Evolutionary conservation across 495 filamentous ascomycete genomes (phyloP), one percentile per base, ranked within the genome.

Genomic region (Trypethelium eluteriae): DNA sequence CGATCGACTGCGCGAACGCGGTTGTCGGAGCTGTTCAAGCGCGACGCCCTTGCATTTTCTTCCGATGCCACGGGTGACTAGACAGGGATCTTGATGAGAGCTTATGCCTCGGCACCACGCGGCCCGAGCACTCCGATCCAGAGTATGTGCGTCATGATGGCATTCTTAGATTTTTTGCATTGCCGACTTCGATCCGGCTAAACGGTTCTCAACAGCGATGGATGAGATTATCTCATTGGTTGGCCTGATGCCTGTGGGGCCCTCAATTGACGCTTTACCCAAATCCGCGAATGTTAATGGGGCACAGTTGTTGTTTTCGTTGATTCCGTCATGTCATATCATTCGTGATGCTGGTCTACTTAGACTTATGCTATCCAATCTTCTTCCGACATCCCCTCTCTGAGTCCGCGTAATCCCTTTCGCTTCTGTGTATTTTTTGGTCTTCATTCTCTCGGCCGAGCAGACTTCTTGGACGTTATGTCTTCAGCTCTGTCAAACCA

Each of bases 11-110:
- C 18, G 14, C 53, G 14, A 59, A 5, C 49, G 49, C 53, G 53
- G 25, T 59, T 59, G 18, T 59, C 53, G 53, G 53, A 59, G 49
- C 53, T 59, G 3, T 10, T 18, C 53, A 59, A 36, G 53, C 53
- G 53, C 53, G 53, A 34, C n/a, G 36, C 32, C 53, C 53, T 32
- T 59, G 53, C 53, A 44, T 25, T 25, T 25, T 25, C 25, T 25
- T 25, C 25, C 25, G 25, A 25, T 25, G 25, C 25, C 25, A 25
- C 25, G 25, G 25, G 25, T 25, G 1, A 25, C 25, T 25, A 25
- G 25, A 25, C 25, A 25, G 25, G 25, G 25, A 25, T 25, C 25
- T 25, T 25, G 0, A 25, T 25, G 25, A 25, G 25, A 25, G 25
- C 25, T 25, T 25, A 25, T 25, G 25, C 25, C 25, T 25, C 25